Evolutionary conservation across 2,329 filamentous ascomycete genomes (phyloP), one percentile per base, ranked within the genome.

Genomic region (Hawksworthiomyces lignivorus): DNA sequence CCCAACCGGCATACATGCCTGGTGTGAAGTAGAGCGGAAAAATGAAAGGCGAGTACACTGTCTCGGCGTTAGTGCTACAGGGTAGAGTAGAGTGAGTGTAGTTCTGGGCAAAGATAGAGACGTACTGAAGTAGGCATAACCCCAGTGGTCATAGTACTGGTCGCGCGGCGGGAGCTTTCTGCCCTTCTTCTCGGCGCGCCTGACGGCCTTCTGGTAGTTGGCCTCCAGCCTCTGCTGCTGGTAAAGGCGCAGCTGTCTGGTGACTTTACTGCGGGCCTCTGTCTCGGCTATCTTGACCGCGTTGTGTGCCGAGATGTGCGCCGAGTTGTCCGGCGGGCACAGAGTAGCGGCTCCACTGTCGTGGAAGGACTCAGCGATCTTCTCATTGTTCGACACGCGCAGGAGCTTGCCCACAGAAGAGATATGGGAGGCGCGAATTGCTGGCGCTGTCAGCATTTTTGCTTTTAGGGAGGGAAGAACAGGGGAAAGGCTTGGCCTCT

Each of bases 231-330:
- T 62, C 8, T 40, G 47, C 19, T 58, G 44, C 46, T 64, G 58
- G 7, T 49, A 11, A 1, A 51, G 44, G 10, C 56, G 56, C 4
- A 77, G 56, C 15, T 67, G 64, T 5, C 19, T 17, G 17, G 41
- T 15, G 19, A 45, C 38, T 11, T 4, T 2, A 9, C 33, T n/a
- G 34, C 34, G 27, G 17, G 39, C 20, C 28, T 29, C 27, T 12
- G 47, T 41, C 9, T 30, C 30, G 44, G 43, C 54, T 41, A 41
- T 44, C 17, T 49, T 52, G 7, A 87, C 76, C 1, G 83, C 73
- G 52, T 80, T 87, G 65, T 90, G 85, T 0, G 81, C 70, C 0
- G 80, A 85, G 48, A 90, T 82, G 55, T 90, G 85, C 0, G 80
- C 73, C 17, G 75, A 77, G 40, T 72, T 75, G 37, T 73, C 63